These are phyloP conservation scores for Cyclotella kingstonii DNA, from an alignment of 108 stramenopile genomes.

Conservation along the genomic window DNA sequence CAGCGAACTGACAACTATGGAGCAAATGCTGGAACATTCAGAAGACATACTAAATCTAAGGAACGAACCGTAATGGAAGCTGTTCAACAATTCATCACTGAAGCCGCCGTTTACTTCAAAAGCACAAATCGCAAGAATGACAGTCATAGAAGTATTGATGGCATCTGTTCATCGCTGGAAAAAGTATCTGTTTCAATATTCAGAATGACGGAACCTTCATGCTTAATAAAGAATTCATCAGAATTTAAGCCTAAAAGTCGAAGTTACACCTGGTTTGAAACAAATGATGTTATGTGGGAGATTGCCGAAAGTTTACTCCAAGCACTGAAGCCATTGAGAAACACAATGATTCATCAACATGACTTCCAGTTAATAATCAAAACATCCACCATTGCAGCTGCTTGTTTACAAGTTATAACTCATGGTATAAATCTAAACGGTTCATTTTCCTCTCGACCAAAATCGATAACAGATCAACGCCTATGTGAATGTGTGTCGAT, in stretches of 20 bases:
- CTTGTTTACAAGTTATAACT: slow-evolving; percentile 11
- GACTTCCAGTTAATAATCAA: slow-evolving; percentile 8
- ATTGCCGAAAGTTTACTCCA: slow-evolving; percentile 15
- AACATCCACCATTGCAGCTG: slow-evolving; percentile 18
- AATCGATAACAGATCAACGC: slow-evolving; percentile 15
- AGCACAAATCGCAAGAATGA: neutral
- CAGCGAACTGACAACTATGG: too few relatives aligned
- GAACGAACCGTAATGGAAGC: too few relatives aligned
- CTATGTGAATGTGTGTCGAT: slow-evolving; percentile 36
- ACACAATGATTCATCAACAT: slow-evolving; percentile 3
- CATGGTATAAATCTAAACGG: neutral
- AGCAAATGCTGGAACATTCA: too few relatives aligned
- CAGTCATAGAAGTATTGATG: neutral
- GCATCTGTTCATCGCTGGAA: neutral
- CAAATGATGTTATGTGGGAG: slow-evolving; percentile 20
- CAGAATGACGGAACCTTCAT: neutral
- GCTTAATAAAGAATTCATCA: neutral
- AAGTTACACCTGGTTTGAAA: neutral
- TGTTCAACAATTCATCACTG: neutral
- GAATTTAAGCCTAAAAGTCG: neutral
- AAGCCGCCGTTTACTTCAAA: neutral
- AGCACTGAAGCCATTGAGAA: slow-evolving; percentile 10
- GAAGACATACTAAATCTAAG: too few relatives aligned
- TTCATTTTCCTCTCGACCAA: neutral
- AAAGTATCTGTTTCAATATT: neutral